Evolutionary conservation across 2,329 filamentous ascomycete species (phyloP).

Genomic region (Mariannaea elegans): DNA sequence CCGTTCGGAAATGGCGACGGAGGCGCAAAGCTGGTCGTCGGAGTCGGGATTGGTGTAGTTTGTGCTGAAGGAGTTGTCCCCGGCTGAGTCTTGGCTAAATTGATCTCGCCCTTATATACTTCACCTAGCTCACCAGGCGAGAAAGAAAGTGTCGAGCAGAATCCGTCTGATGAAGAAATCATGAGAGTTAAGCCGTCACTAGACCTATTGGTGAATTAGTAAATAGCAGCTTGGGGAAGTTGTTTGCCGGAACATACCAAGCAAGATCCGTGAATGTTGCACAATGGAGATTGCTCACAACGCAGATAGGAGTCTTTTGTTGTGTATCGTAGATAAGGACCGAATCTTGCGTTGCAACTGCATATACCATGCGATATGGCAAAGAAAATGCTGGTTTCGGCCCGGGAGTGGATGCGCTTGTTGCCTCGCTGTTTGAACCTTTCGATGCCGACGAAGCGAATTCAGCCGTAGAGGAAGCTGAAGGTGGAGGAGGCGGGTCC

Average conservation of each 20-base stretch:
- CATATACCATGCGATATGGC: conserved; percentile 94
- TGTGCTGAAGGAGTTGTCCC: conserved; percentile 63
- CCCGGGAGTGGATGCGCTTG: conserved; percentile 61
- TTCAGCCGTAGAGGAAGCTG: conserved; percentile 56
- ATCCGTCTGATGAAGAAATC: conserved; percentile 98
- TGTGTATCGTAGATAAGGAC: conserved; percentile 97
- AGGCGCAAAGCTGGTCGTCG: conserved; percentile 69
- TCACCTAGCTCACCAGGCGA: conserved; percentile 84
- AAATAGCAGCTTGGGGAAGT: conserved; percentile 23
- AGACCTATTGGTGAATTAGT: conserved; percentile 52
- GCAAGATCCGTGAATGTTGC: conserved; percentile 96
- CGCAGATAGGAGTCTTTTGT: conserved; percentile 89
- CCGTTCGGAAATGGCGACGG: conserved; percentile 65
- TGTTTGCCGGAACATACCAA: conserved; percentile 70
- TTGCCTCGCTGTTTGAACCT: conserved; percentile 53
- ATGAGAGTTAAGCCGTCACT: conserved; percentile 69
- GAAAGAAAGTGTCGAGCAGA: conserved; percentile 93
- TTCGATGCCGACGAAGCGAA: conserved; percentile 61
- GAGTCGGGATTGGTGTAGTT: conserved; percentile 75
- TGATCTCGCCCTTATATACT: conserved; percentile 75
- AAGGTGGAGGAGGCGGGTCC: conserved; percentile 80
- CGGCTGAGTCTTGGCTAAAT: conserved; percentile 56
- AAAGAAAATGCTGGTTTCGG: conserved; percentile 80
- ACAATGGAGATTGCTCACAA: conserved; percentile 97
- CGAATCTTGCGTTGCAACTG: conserved; percentile 95